Evolutionary conservation across 2,329 filamentous ascomycete species (phyloP).

Genomic region (Phoma sp.): DNA sequence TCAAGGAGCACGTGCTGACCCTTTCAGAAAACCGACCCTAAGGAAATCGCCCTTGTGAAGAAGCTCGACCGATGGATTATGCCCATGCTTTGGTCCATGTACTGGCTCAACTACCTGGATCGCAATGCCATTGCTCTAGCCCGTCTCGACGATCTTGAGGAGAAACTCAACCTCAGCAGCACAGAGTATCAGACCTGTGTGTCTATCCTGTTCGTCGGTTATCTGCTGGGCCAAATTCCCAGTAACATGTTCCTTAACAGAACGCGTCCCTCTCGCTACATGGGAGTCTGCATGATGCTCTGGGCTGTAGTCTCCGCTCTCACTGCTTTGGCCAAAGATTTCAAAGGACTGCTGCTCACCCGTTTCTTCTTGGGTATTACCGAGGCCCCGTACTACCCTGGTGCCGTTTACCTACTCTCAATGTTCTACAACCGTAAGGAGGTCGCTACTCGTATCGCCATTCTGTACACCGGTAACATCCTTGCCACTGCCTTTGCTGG

Average conservation of each 20-base stretch:
- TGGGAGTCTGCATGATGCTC: conserved; percentile 50
- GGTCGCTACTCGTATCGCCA: conserved; percentile 68
- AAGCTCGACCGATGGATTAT: conserved; percentile 74
- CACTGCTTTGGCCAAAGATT: conserved; percentile 52
- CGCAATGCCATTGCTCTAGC: conserved; percentile 73
- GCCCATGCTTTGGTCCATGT: conserved; percentile 75
- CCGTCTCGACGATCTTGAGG: conserved; percentile 65
- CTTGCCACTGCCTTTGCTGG: conserved; percentile 76
- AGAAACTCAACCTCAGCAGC: conserved; percentile 63
- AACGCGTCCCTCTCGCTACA: conserved; percentile 49
- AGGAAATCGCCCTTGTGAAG: conserved; percentile 51
- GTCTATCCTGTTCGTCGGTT: conserved; percentile 67
- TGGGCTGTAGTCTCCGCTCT: conserved; percentile 52
- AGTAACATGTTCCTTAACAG: conserved; percentile 56
- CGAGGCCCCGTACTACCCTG: conserved; percentile 61
- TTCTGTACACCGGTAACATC: conserved; percentile 71
- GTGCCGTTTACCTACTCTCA: conserved; percentile 68
- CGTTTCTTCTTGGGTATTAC: conserved; percentile 62
- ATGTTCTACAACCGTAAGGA: conserved; percentile 75
- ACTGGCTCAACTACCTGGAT: conserved; percentile 77
- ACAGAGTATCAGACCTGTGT: conserved; percentile 62
- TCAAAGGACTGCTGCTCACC: conserved; percentile 54
- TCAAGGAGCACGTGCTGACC: not conserved
- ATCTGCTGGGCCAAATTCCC: conserved; percentile 43
- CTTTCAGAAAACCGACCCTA: conserved; percentile 39